Base-by-base conservation (phyloP, 352 stramenopile species). In the Pythium chondricola region DNA sequence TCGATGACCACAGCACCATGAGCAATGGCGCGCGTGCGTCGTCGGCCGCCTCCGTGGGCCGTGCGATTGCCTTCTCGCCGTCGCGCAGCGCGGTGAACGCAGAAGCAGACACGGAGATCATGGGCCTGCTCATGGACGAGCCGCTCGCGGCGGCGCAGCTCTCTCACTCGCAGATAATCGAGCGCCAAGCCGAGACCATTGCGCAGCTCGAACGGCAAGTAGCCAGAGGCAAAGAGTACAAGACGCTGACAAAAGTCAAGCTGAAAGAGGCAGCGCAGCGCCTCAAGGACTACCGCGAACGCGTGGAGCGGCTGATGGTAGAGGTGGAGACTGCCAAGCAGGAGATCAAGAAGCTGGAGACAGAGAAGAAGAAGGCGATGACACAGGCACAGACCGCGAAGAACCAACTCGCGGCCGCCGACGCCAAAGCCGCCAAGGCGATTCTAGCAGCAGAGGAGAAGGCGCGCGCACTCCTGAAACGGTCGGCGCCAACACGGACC, bases 101-200 rank as follows among this genome's bases (percentile, higher is more conserved):
- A 21, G n/a, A 26, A 8, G 39, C n/a, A 27, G 47, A 56, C 27
- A 24, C 16, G n/a, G 26, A n/a, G 2, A 33, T 51, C 31, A 42
- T 37, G 14, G 47, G 38, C 18, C 47, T 62, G 24, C 41, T 56
- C 35, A 37, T n/a, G 8, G 52, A 43, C 16, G 44, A 38, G n/a
- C 48, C 36, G 6, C 53, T 56, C 0, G 62, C 48, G 21, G 64
- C 66, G 22, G 62, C 55, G 22, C 65, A 79, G 58, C 65, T 83
- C 48, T 85, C 75, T 30, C 75, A 88, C 47, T 60, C 72, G 35
- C 60, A 85, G 48, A 88, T 88, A 50, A 88, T 88, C 56, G 67
- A 84, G 57, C 55, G 63, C 5, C 76, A 88, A 51, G 74, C 73
- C 21, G 54, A 79, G 47, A 65, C 50, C 20, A 83, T 88, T 41